Evolutionary conservation across 352 stramenopile species (phyloP).

Genomic region (Pythium chondricola): DNA sequence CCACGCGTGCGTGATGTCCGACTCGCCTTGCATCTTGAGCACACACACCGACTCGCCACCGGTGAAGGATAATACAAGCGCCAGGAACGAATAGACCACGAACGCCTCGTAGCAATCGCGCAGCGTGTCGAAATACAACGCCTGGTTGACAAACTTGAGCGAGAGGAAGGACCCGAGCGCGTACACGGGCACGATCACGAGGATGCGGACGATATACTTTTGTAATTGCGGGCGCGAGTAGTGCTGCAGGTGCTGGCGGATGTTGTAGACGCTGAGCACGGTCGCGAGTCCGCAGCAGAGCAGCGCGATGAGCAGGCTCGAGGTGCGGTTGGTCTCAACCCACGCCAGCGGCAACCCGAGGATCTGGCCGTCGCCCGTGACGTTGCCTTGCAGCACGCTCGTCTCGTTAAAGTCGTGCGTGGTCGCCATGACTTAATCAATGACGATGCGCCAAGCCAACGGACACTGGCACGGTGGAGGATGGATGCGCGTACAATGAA

Average conservation of each 20-base stretch:
- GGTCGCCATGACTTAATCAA: too few relatives aligned
- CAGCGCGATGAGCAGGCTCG: slow-evolving; percentile 51
- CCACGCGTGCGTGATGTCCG: slow-evolving; percentile 76
- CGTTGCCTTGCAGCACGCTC: slow-evolving; percentile 55
- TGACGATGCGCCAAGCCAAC: too few relatives aligned
- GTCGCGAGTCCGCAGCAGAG: slow-evolving; percentile 48
- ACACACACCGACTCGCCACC: slow-evolving; percentile 86
- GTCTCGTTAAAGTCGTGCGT: slow-evolving; percentile 57
- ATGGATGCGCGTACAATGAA: too few relatives aligned
- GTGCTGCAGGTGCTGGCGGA: slow-evolving; percentile 79
- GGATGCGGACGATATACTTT: slow-evolving; percentile 86
- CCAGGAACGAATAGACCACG: slow-evolving; percentile 90
- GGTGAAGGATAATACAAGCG: slow-evolving; percentile 85
- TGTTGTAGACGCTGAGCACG: slow-evolving; percentile 74
- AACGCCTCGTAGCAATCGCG: slow-evolving; percentile 92
- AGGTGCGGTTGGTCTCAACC: slow-evolving; percentile 60
- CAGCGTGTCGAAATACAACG: slow-evolving; percentile 83
- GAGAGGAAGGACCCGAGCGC: slow-evolving; percentile 77
- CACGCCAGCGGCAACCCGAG: slow-evolving; percentile 59
- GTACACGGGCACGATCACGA: slow-evolving; percentile 86
- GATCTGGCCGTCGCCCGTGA: slow-evolving; percentile 49
- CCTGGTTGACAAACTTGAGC: slow-evolving; percentile 72
- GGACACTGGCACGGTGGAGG: too few relatives aligned
- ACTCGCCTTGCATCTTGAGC: slow-evolving; percentile 82
- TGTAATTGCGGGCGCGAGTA: slow-evolving; percentile 80